A percentile compares a stretch with the other conserved stretches of the same genome.
Evolutionary conservation across 129 eudicot genomes (phyloP).

Genomic region (Escallonia herrerae): DNA sequence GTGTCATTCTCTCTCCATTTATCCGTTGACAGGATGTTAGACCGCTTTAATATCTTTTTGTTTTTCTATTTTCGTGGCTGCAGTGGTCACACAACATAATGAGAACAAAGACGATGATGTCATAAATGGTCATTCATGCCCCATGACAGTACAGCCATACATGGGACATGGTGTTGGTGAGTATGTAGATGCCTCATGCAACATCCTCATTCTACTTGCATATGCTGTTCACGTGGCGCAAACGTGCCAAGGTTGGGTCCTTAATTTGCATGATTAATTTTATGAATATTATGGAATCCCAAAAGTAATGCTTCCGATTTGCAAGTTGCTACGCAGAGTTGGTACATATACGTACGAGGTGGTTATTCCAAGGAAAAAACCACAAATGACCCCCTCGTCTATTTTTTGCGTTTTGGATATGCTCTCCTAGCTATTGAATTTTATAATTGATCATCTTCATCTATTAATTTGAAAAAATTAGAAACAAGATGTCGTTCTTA

Average conservation of each 20-base stretch:
- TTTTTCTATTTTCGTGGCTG: slow-evolving; percentile 8
- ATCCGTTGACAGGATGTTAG: background rate
- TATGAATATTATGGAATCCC: background rate
- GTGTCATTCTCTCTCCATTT: background rate
- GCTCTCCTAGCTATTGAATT: too few species aligned
- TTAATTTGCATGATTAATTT: background rate
- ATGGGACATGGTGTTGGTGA: slow-evolving; percentile 12
- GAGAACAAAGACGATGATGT: slow-evolving; percentile 7
- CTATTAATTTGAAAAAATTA: too few species aligned
- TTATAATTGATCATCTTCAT: too few species aligned
- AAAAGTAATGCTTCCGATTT: too few species aligned
- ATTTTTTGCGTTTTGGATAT: too few species aligned
- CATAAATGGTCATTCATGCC: background rate
- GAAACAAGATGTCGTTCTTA: too few species aligned
- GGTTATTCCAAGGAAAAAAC: too few species aligned
- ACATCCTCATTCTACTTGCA: slow-evolving; percentile 10
- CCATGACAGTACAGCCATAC: background rate
- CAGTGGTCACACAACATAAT: slow-evolving; percentile 4
- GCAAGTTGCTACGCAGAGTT: too few species aligned
- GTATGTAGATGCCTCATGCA: background rate
- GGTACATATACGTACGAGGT: too few species aligned
- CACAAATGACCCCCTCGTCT: too few species aligned
- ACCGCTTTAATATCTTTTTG: background rate
- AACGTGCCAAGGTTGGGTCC: slow-evolving; percentile 9
- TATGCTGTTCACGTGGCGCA: slow-evolving; percentile 27